Evolutionary conservation across 1,284 basidiomycete genomes (phyloP).

Genomic region (Ganoderma lingzhi): DNA sequence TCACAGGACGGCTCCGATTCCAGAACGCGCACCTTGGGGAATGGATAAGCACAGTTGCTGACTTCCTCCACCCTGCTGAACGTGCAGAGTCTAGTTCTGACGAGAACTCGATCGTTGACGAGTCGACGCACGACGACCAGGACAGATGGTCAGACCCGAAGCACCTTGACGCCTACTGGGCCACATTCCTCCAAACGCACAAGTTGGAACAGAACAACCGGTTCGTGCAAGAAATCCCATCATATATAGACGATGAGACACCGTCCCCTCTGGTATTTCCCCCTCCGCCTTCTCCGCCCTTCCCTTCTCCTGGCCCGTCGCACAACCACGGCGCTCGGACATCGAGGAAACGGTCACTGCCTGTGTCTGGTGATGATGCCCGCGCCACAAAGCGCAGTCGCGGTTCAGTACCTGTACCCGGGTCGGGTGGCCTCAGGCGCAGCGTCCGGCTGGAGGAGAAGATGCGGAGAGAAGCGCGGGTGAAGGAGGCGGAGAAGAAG

Average conservation of each 20-base stretch:
- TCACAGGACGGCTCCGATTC: not conserved
- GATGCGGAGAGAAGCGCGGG: not conserved
- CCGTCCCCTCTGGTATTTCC: not conserved
- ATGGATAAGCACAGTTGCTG: conserved; percentile 9
- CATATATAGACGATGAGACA: not conserved
- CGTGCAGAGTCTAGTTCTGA: not conserved
- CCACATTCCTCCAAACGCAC: conserved; percentile 9
- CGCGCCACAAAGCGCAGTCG: not conserved
- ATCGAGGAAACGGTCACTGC: not conserved
- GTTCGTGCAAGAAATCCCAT: not conserved
- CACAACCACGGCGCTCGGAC: not conserved
- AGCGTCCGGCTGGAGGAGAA: not conserved
- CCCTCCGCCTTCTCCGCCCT: not conserved
- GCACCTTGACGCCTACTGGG: conserved; percentile 18
- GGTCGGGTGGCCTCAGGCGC: not conserved
- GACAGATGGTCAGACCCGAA: conserved; percentile 7
- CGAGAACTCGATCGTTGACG: not conserved
- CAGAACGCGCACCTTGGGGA: not conserved
- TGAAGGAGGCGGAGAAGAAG: not conserved
- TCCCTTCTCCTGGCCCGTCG: not conserved
- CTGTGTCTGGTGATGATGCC: not conserved
- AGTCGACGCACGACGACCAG: not conserved
- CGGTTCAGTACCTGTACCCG: not conserved
- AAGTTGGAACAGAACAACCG: conserved; percentile 12
- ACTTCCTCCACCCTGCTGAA: conserved; percentile 1